Percentiles rank a stretch among this genome's conserved stretches.
phyloP scores from a whole-genome alignment of 345 rosid genomes.

The Mercurialis annua region DNA sequence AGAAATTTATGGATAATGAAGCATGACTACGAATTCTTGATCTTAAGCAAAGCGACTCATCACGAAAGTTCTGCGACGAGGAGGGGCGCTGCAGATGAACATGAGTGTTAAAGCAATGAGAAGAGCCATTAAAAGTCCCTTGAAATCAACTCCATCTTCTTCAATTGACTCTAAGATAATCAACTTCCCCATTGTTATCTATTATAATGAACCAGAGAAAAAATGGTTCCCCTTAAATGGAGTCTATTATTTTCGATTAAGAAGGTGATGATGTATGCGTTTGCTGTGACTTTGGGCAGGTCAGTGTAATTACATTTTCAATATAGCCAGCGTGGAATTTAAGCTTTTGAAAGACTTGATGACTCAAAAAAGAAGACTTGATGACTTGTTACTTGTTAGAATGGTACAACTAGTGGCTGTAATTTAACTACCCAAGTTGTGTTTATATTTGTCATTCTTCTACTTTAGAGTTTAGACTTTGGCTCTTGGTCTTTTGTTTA shows the following conservation, averaged over 20 bases:
- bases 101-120: slow-evolving; percentile 2
- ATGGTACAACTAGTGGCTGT: background rate
- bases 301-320: background rate
- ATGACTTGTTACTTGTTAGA: too few relatives aligned
- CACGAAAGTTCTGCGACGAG: background rate
- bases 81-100: background rate
- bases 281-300: too few relatives aligned
- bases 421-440: background rate
- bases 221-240: background rate
- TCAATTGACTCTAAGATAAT: slow-evolving; percentile 7
- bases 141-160: slow-evolving; percentile 11
- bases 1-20: too few relatives aligned
- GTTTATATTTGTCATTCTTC: too few relatives aligned
- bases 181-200: slow-evolving; percentile 22
- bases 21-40: too few relatives aligned
- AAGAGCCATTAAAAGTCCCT: slow-evolving; percentile 20
- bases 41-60: background rate
- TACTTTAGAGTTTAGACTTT: too few relatives aligned
- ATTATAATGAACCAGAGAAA: background rate
- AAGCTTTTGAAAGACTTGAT: background rate
- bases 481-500: too few relatives aligned
- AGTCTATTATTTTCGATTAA: too few relatives aligned
- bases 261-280: too few relatives aligned
- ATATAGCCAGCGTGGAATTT: background rate
- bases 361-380: too few relatives aligned